Percentiles rank a stretch among this genome's conserved stretches.
Evolutionary conservation across 2,329 filamentous ascomycete species (phyloP).

Genomic region (Colletotrichum godetiae): DNA sequence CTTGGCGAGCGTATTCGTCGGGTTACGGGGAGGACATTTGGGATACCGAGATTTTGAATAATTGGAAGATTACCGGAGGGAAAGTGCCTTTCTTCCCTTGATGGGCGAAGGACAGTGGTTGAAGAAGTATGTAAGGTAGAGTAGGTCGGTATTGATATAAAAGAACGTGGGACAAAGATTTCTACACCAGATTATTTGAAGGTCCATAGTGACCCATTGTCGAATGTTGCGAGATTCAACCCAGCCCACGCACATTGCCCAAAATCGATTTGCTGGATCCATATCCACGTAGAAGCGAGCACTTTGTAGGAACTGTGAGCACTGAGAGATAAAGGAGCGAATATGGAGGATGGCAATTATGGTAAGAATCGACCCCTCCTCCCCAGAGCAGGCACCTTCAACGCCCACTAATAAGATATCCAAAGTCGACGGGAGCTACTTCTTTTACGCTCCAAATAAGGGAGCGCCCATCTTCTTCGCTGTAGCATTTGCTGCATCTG

Average conservation of each 20-base stretch:
- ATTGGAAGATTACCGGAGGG: background rate
- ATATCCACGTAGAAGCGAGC: background rate
- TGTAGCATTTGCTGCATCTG: constrained; percentile 51
- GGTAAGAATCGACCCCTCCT: constrained; percentile 37
- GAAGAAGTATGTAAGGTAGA: too few relatives aligned
- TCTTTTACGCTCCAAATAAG: constrained; percentile 60
- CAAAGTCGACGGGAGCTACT: constrained; percentile 55
- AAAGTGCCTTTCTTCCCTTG: background rate
- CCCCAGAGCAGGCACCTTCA: background rate
- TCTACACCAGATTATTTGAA: too few relatives aligned
- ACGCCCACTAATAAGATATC: background rate
- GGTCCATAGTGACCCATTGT: too few relatives aligned
- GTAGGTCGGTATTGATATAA: too few relatives aligned
- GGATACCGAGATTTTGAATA: background rate
- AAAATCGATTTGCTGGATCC: background rate
- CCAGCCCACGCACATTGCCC: too few relatives aligned
- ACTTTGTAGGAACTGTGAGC: background rate
- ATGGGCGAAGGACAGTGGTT: too few relatives aligned
- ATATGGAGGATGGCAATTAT: constrained; percentile 47
- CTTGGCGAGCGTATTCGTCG: constrained; percentile 38
- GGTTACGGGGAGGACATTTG: background rate
- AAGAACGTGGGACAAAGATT: too few relatives aligned
- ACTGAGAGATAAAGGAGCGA: background rate
- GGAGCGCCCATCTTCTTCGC: constrained; percentile 60
- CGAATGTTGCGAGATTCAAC: too few relatives aligned